Conservation (phyloP, 805 yeast genomes). For the Saccharomycopsis amapae region DNA sequence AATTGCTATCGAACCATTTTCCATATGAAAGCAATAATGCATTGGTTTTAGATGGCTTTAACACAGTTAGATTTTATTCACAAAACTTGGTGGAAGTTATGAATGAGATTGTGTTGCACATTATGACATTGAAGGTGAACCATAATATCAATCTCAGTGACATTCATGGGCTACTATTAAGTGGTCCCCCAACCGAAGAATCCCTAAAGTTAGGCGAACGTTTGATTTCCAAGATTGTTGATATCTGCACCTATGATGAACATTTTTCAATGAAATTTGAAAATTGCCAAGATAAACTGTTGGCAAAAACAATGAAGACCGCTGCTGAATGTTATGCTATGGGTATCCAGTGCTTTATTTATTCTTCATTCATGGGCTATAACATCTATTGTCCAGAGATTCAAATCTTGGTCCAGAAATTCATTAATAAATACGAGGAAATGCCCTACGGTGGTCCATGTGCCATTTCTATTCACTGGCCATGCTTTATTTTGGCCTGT, state of each 20-base stretch:
- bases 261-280: neutral
- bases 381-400: constrained; percentile 3
- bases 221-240: neutral
- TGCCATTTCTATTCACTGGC: constrained; percentile 17
- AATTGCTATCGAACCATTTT: neutral
- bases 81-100: constrained; percentile 11
- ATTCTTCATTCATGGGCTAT: constrained; percentile 12
- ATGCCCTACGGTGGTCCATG: constrained; percentile 10
- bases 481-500: constrained; percentile 13
- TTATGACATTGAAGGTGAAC: constrained; percentile 7
- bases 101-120: constrained; percentile 14
- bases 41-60: constrained; percentile 11
- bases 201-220: constrained; percentile 1
- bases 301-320: constrained; percentile 10
- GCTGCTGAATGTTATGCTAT: constrained; percentile 10
- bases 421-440: neutral
- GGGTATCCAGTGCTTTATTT: constrained; percentile 8
- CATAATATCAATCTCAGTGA: constrained; percentile 10
- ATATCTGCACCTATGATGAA: neutral
- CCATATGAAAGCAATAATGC: constrained; percentile 8
- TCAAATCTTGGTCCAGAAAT: constrained; percentile 2
- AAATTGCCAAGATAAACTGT: neutral
- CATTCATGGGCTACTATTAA: constrained; percentile 6
- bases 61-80: constrained; percentile 12
- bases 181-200: constrained; percentile 7